Evolutionary conservation across 2,329 filamentous ascomycete species (phyloP), one percentile per base, ranked within the genome.

Genomic region (Cladophialophora bantiana): DNA sequence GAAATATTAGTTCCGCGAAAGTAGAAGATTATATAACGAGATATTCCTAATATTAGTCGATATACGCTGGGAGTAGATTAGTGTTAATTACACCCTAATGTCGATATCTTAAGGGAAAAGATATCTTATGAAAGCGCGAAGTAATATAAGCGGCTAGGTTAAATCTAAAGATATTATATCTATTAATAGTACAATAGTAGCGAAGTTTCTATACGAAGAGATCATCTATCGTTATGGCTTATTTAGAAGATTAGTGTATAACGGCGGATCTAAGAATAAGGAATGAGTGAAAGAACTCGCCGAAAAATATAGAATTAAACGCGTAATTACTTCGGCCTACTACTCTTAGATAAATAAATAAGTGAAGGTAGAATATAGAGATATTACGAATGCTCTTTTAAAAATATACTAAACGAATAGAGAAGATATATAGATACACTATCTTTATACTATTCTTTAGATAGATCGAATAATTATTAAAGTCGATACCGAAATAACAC

Each of bases 131-230:
- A 13, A 59, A 18, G 56, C 40, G 20, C 6, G 10, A 10, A 59
- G 56, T 59, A 48, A 48, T 13, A 32, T 59, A 7, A 59, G 13
- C 18, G 15, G 7, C 4, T 59, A 48, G 26, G 10, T 59, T 5
- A 12, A 59, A 35, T 31, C 13, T 12, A 2, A 13, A 10, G 40
- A 31, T n/a, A 59, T 59, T 34, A 35, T 26, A 1, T 18, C 10
- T 35, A 26, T 12, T 34, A 42, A 59, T 50, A 59, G 40, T 7
- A 2, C 4, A 5, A 59, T 13, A 13, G n/a, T 59, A n/a, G 12
- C 13, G 7, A 59, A 59, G 31, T 59, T 59, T 15, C 15, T 59
- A 35, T 59, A 59, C 3, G 12, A 59, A 50, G 40, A 59, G 1
- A 20, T 59, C 10, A 59, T 59, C 2, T 59, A 48, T 18, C 13